Conservation (phyloP, 2,329 filamentous ascomycete species). For the Xylariaceae sp. region DNA sequence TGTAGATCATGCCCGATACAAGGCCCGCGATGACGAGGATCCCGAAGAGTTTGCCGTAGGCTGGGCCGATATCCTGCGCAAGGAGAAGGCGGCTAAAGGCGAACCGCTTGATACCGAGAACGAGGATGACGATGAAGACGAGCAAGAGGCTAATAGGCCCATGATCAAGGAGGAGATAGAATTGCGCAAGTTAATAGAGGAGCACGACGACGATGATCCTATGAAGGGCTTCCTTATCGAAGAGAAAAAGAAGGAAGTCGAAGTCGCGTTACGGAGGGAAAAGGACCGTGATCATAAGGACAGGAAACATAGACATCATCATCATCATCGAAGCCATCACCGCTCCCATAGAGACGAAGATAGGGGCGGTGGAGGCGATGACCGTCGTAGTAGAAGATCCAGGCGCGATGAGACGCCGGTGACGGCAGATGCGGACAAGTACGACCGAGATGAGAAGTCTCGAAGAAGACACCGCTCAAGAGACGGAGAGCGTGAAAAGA, state of each 20-base stretch:
- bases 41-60: conserved; percentile 54
- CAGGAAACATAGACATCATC: conserved; percentile 36
- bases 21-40: conserved; percentile 74
- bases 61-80: conserved; percentile 54
- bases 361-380: conserved; percentile 13
- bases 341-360: conserved; percentile 35
- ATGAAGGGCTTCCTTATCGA: conserved; percentile 91
- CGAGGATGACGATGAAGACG: conserved; percentile 40
- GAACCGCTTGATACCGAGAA: conserved; percentile 36
- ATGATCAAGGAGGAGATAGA: conserved; percentile 78
- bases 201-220: conserved; percentile 92
- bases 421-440: conserved; percentile 19
- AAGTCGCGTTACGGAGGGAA: conserved; percentile 55
- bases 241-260: conserved; percentile 86
- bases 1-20: conserved; percentile 92
- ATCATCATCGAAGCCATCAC: conserved; percentile 42
- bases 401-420: conserved; percentile 36
- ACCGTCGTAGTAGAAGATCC: conserved; percentile 32
- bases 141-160: conserved; percentile 44
- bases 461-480: conserved; percentile 26
- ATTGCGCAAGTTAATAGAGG: conserved; percentile 64
- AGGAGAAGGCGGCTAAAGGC: conserved; percentile 40
- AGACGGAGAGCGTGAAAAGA: conserved; percentile 31
- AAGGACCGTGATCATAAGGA: conserved; percentile 45
- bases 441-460: conserved; percentile 28